Percentiles rank a stretch among this genome's conserved stretches.
Conservation (phyloP, 306 rosid genomes). For the Rubus idaeus region DNA sequence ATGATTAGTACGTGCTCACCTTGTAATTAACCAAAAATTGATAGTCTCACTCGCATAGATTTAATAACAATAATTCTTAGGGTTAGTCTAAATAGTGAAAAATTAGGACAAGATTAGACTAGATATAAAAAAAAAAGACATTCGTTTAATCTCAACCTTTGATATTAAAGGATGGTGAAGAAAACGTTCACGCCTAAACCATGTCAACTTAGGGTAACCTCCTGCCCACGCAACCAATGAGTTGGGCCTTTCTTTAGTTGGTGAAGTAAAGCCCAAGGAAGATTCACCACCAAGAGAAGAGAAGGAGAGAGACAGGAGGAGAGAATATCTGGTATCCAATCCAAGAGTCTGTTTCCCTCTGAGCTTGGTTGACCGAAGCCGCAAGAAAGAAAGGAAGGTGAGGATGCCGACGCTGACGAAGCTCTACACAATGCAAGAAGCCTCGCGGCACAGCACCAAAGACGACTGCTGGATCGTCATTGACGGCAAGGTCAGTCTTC, state of each 20-base stretch:
- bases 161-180: too few species aligned
- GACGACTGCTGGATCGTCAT: constrained; percentile 88
- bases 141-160: too few species aligned
- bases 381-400: neutral
- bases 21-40: too few species aligned
- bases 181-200: neutral
- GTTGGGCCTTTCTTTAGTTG: neutral
- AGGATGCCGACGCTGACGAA: constrained; percentile 63
- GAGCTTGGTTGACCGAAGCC: neutral
- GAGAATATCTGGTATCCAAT: constrained; percentile 10
- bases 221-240: neutral
- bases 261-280: neutral
- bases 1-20: too few species aligned
- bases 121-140: too few species aligned
- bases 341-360: neutral
- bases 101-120: too few species aligned
- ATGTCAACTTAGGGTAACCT: neutral
- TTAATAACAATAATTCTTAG: too few species aligned
- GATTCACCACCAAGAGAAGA: neutral
- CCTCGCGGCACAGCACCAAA: constrained; percentile 59
- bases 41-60: too few species aligned
- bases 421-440: constrained; percentile 62
- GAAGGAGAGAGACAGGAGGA: neutral
- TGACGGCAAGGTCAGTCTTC: constrained; percentile 57
- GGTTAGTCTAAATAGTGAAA: too few species aligned